Evolutionary conservation across 208 protist genomes (phyloP).

Genomic region (Trypanosoma cruzi): DNA sequence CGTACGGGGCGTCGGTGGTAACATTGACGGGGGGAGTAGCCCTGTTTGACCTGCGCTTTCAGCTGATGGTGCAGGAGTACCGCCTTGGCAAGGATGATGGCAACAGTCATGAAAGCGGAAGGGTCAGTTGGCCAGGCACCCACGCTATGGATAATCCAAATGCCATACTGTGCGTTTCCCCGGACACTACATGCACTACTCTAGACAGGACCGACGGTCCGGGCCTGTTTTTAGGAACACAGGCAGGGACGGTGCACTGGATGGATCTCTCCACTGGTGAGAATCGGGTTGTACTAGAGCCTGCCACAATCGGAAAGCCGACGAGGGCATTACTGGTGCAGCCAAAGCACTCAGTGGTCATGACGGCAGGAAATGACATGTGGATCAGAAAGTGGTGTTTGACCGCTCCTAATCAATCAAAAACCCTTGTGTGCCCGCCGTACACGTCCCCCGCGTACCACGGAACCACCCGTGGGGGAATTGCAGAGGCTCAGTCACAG

Average conservation of each 20-base stretch:
- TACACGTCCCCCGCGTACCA: conserved; percentile 40
- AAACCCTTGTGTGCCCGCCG: conserved; percentile 42
- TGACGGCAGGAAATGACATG: conserved; percentile 71
- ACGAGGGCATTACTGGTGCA: conserved; percentile 52
- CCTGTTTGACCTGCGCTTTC: conserved; percentile 78
- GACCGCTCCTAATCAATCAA: conserved; percentile 30
- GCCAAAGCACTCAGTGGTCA: conserved; percentile 40
- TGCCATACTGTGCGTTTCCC: conserved; percentile 43
- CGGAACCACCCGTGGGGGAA: conserved; percentile 2
- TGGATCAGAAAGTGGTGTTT: conserved; percentile 62
- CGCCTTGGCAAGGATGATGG: not conserved
- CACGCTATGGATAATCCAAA: conserved; percentile 1
- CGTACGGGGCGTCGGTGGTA: conserved; percentile 41
- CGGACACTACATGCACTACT: conserved; percentile 33
- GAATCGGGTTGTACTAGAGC: conserved; percentile 28
- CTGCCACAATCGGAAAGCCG: conserved; percentile 9
- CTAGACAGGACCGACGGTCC: conserved; percentile 18
- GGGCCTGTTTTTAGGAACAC: conserved; percentile 52
- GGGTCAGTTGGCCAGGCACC: not conserved
- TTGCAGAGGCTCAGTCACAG: conserved; percentile 15
- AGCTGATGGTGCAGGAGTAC: conserved; percentile 41
- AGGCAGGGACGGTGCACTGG: conserved; percentile 18
- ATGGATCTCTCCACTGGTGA: conserved; percentile 25
- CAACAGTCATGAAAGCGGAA: not conserved
- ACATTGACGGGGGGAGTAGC: conserved; percentile 46